Base-by-base conservation (phyloP, 371 early-diverging fungal species). In the Mucor circinelloides region DNA sequence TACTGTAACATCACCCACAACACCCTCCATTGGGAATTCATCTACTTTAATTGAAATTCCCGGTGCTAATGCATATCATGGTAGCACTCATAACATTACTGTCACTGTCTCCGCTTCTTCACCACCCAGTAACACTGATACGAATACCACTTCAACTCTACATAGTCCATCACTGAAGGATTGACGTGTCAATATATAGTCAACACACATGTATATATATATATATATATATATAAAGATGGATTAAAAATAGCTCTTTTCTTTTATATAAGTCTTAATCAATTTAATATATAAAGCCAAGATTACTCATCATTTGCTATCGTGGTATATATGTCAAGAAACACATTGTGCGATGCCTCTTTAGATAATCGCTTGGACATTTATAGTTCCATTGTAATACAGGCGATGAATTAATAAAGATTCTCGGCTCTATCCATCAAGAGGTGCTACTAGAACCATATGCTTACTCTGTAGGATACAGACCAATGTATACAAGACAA, bases 91-190 rank as follows among this genome's bases (percentile, higher is more conserved):
- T 25, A 60, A 55, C 30, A 54, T 60, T 42, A 60, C 67, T 31
- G 40, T 67, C 19, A 60, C 44, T 42, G 50, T 67, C n/a, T 67
- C 67, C 15, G 55, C 60, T 19, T 38, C 67, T 21, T 67, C 67
- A 25, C 67, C 67, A 2, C 50, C 58, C 2, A 10, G 8, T 9
- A 57, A 57, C 21, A 21, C 13, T 31, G 54, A 46, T 2, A n/a
- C 58, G 0, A 13, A 17, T 12, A 58, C 57, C 19, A 17, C 9
- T 48, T 0, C 31, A 0, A 30, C n/a, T 13, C 23, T 52, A 10
- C 48, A 12, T 52, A 52, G 52, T 27, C 52, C 52, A 9, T 21
- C 25, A 25, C 25, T 52, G 23, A 25, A 10, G 23, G 52, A 52
- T 27, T 44, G 19, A 44, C 8, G 19, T 44, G 4, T 17, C 19